These are phyloP conservation scores for Astragalus membranaceus DNA, from an alignment of 306 rosid species.

Conservation along the genomic window DNA sequence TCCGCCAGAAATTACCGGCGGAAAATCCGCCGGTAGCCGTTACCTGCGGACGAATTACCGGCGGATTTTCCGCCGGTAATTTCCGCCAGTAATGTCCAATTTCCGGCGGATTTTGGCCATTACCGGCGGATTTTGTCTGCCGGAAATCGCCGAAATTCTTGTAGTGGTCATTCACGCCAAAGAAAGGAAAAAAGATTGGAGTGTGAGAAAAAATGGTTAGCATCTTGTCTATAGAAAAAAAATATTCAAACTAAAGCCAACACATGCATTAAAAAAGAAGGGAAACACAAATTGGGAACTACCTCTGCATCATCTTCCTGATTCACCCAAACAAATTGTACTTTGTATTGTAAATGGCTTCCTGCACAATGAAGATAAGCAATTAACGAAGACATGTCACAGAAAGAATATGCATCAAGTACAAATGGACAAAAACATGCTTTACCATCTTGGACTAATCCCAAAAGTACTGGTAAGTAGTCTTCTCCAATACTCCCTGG, in stretches of 20 bases:
- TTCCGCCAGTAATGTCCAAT: too few species aligned
- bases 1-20: too few species aligned
- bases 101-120: too few species aligned
- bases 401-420: slow-evolving; percentile 17
- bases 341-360: slow-evolving; percentile 83
- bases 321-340: slow-evolving; percentile 86
- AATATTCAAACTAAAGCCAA: background rate
- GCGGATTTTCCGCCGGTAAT: too few species aligned
- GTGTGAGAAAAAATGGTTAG: background rate
- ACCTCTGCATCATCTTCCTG: slow-evolving; percentile 93
- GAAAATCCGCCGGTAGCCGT: too few species aligned
- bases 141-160: too few species aligned
- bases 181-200: background rate
- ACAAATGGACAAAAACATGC: background rate
- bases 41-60: too few species aligned
- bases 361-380: slow-evolving; percentile 48
- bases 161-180: background rate
- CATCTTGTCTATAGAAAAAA: slow-evolving; percentile 5
- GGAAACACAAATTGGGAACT: background rate
- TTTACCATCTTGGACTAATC: slow-evolving; percentile 86
- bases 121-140: too few species aligned
- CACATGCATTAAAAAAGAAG: background rate
- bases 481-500: slow-evolving; percentile 95
- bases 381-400: slow-evolving; percentile 13
- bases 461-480: slow-evolving; percentile 92